These are phyloP conservation scores for Fusarium avenaceum DNA, from an alignment of 2,329 filamentous ascomycete species.

Conservation along the genomic window DNA sequence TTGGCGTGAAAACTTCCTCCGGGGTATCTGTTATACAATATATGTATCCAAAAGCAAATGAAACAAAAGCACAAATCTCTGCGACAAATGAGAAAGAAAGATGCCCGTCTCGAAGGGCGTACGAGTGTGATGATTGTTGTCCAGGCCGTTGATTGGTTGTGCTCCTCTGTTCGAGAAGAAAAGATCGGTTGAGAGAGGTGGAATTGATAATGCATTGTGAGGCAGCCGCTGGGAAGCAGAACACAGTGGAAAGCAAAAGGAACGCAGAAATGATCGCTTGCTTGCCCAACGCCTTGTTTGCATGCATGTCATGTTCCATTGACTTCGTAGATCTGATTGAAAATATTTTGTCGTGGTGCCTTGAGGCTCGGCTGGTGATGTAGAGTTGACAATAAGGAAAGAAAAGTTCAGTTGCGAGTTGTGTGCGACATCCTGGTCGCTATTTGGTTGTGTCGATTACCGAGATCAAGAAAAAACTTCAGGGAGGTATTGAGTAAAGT, in stretches of 20 bases:
- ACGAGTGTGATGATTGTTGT: slow-evolving; percentile 21
- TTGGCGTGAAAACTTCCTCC: slow-evolving; percentile 40
- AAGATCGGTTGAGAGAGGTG: slow-evolving; percentile 31
- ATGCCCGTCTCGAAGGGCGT: slow-evolving; percentile 13
- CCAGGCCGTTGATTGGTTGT: slow-evolving; percentile 26
- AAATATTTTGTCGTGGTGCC: slow-evolving; percentile 32
- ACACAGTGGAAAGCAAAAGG: slow-evolving; percentile 26
- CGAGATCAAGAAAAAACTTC: neutral
- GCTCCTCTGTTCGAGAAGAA: slow-evolving; percentile 1
- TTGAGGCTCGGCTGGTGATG: slow-evolving; percentile 38
- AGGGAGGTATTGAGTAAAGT: neutral
- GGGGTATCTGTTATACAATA: slow-evolving; percentile 51
- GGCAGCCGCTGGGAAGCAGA: slow-evolving; percentile 34
- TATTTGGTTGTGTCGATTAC: slow-evolving; percentile 9
- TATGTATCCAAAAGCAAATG: slow-evolving; percentile 41
- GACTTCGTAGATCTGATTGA: slow-evolving; percentile 36
- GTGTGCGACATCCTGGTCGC: slow-evolving; percentile 30
- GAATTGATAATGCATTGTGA: slow-evolving; percentile 29
- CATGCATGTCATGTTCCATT: slow-evolving; percentile 40
- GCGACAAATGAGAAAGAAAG: slow-evolving; percentile 44
- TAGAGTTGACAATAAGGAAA: slow-evolving; percentile 23
- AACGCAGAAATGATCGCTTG: slow-evolving; percentile 43
- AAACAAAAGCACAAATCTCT: slow-evolving; percentile 31
- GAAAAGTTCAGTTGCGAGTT: slow-evolving; percentile 29
- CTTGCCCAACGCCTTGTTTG: slow-evolving; percentile 45